Base-by-base conservation (phyloP, 192 early-diverging fungal genomes). In the Phycomyces blakesleeanus region DNA sequence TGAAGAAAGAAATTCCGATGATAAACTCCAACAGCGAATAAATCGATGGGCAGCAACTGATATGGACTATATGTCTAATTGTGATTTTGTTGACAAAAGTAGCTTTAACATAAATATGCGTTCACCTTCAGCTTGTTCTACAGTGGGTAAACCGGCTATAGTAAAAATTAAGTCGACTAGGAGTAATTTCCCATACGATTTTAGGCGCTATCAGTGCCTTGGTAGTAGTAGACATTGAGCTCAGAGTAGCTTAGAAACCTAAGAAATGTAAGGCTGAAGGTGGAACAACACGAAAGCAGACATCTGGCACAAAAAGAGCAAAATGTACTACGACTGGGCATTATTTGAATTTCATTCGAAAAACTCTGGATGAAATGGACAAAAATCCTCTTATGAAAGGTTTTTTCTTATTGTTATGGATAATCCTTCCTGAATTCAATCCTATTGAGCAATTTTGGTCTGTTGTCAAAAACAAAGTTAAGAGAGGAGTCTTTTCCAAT, bases 401-500 rank as follows among this genome's bases (percentile, higher is more conserved):
- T 7, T 56, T 56, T 56, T 56, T 34, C 7, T 34, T 5, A 59
- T 66, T 37, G 64, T 66, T 39, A 58, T 66, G 55, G 64, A 66
- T 24, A 57, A 66, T 49, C 47, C 63, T 24, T 3, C 44, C 64
- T 20, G 50, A 40, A 29, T 44, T 66, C 7, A 66, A 66, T 21
- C 55, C 64, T 51, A 58, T 66, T 49, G 64, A 66, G 41, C 51
- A 66, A 38, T 57, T 66, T 66, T 66, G 44, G 55, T 27, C 64
- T 54, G 47, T 39, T 22, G 42, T 66, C 26, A 66, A 57, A 5
- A 49, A 42, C 44, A 49, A 49, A 12, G 44, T 59, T 5, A 59
- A 49, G 40, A 44, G 57, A n/a, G 44, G 44, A 16, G n/a, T 21
- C 1, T 49, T 59, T 59, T 56, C 54, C 34, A 27, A 56, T 56